Evolutionary conservation across 805 yeast species (phyloP).

Genomic region (Barnettozyma sp.): DNA sequence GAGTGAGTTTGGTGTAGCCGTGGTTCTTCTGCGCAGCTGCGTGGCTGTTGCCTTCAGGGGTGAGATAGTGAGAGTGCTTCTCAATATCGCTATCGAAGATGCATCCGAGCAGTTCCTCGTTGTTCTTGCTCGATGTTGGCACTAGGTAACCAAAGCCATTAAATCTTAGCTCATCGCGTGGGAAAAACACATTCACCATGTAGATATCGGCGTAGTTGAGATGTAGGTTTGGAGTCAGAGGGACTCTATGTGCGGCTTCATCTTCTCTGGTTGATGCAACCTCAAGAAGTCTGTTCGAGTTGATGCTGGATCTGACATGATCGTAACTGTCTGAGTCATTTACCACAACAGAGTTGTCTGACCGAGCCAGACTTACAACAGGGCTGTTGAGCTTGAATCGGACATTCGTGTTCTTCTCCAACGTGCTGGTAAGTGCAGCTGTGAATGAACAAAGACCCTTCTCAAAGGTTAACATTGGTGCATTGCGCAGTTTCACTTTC

Average conservation of each 20-base stretch:
- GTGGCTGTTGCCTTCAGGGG: slow-evolving; percentile 7
- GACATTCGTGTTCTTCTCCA: slow-evolving; percentile 37
- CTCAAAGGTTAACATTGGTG: slow-evolving; percentile 55
- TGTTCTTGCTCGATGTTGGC: slow-evolving; percentile 46
- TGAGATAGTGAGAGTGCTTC: slow-evolving; percentile 37
- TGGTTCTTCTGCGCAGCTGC: slow-evolving; percentile 12
- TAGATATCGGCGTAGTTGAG: slow-evolving; percentile 38
- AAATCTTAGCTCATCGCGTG: slow-evolving; percentile 35
- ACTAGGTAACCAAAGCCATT: slow-evolving; percentile 87
- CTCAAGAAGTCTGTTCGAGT: slow-evolving; percentile 34
- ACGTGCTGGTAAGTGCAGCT: slow-evolving; percentile 30
- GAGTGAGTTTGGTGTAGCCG: slow-evolving; percentile 62
- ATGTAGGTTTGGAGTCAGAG: too few relatives aligned
- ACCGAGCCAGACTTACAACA: slow-evolving; percentile 10
- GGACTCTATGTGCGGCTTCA: too few relatives aligned
- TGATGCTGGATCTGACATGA: slow-evolving; percentile 55
- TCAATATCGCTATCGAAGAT: slow-evolving; percentile 88
- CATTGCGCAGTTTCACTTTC: slow-evolving; percentile 34
- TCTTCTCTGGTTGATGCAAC: too few relatives aligned
- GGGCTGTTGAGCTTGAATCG: slow-evolving; percentile 28
- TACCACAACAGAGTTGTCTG: neutral
- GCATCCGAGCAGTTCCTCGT: slow-evolving; percentile 67
- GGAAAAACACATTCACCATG: slow-evolving; percentile 62
- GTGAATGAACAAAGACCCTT: slow-evolving; percentile 56
- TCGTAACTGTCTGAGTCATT: slow-evolving; percentile 30